These are phyloP conservation scores for Debaryomycetaceae sp. DNA, from an alignment of 1,139 yeast species.

Conservation along the genomic window DNA sequence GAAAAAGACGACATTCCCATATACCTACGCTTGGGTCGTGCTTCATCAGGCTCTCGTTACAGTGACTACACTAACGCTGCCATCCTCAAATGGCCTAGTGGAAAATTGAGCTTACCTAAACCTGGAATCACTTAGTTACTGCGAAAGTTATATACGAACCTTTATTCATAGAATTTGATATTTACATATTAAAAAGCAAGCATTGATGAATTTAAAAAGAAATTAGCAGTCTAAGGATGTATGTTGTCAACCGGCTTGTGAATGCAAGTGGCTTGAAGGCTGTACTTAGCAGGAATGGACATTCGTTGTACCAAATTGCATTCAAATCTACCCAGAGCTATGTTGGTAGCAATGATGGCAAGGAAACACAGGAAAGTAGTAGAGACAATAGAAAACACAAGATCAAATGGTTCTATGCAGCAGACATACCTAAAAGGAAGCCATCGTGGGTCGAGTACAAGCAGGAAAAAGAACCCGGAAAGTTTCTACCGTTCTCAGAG, in stretches of 20 bases:
- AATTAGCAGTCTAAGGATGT: neutral
- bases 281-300: too few species aligned
- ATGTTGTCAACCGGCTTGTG: neutral
- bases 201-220: neutral
- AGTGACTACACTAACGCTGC: conserved; percentile 63
- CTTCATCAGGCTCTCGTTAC: conserved; percentile 35
- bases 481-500: conserved; percentile 67
- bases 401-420: conserved; percentile 74
- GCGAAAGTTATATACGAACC: neutral
- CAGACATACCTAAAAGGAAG: conserved; percentile 68
- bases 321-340: neutral
- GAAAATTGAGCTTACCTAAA: conserved; percentile 42
- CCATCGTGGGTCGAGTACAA: conserved; percentile 57
- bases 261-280: neutral
- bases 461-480: conserved; percentile 48
- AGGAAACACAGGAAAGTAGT: neutral
- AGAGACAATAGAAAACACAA: conserved; percentile 9
- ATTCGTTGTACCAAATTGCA: neutral
- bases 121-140: conserved; percentile 38
- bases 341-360: neutral
- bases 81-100: conserved; percentile 53
- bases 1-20: conserved; percentile 34
- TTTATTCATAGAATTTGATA: neutral
- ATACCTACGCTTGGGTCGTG: conserved; percentile 54
- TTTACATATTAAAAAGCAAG: neutral